phyloP scores from a whole-genome alignment of 331 rosid species.

The Rosa hybrid region DNA sequence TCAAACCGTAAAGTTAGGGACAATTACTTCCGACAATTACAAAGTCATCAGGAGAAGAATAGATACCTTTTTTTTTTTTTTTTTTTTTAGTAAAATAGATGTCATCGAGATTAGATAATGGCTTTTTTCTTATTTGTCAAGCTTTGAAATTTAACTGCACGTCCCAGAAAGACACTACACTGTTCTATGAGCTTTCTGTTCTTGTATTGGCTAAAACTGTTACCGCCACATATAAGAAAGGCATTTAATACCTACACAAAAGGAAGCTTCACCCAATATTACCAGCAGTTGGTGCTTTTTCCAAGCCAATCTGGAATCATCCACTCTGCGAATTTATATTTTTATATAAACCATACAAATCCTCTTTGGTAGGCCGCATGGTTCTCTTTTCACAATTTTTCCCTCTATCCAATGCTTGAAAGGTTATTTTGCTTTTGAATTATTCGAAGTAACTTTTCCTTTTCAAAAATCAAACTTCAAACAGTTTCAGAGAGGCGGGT shows the following conservation, averaged over 20 bases:
- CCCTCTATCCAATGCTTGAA: conserved; percentile 27
- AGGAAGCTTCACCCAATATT: conserved; percentile 17
- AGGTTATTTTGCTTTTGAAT: conserved; percentile 44
- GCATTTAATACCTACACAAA: conserved; percentile 5
- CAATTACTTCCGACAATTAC: not conserved
- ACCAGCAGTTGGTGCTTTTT: not conserved
- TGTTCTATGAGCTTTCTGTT: conserved; percentile 37
- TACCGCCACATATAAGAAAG: conserved; percentile 19
- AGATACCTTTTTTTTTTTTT: too few species aligned
- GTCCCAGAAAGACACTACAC: conserved; percentile 53
- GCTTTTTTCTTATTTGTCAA: conserved; percentile 31
- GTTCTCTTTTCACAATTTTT: conserved; percentile 1
- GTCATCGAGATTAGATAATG: not conserved
- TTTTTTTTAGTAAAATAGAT: not conserved
- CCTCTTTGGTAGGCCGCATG: conserved; percentile 15
- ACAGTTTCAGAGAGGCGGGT: conserved; percentile 29
- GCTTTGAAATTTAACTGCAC: conserved; percentile 35
- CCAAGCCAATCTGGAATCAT: conserved; percentile 17
- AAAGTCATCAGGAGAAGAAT: too few species aligned
- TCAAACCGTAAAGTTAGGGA: conserved; percentile 29
- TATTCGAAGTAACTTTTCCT: conserved; percentile 60
- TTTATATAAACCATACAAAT: not conserved
- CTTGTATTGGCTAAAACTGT: conserved; percentile 29
- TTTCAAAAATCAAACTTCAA: conserved; percentile 37
- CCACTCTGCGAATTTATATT: not conserved